These are phyloP conservation scores for Alternaria brassicicola DNA, from an alignment of 2,329 filamentous ascomycete genomes.

Conservation along the genomic window DNA sequence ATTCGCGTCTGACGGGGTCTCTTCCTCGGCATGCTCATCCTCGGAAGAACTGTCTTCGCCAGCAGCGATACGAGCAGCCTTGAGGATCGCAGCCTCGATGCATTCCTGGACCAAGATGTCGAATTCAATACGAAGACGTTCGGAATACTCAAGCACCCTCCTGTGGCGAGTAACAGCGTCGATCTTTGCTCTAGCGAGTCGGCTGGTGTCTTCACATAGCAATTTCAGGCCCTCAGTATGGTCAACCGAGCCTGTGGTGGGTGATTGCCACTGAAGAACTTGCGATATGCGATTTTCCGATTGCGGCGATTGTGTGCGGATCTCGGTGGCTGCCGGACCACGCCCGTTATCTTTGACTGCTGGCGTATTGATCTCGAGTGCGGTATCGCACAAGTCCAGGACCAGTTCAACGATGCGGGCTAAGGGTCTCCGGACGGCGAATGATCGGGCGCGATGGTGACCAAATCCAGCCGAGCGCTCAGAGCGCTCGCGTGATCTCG, in stretches of 20 bases:
- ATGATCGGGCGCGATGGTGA: conserved; percentile 83
- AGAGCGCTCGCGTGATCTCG: conserved; percentile 72
- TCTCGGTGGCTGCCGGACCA: conserved; percentile 70
- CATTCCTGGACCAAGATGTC: conserved; percentile 93
- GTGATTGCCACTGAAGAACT: conserved; percentile 95
- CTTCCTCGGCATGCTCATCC: conserved; percentile 50
- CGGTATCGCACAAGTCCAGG: conserved; percentile 93
- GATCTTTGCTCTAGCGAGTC: conserved; percentile 82
- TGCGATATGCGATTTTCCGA: conserved; percentile 95
- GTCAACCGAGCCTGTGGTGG: conserved; percentile 86
- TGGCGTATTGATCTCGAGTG: conserved; percentile 91
- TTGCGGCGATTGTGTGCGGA: conserved; percentile 92
- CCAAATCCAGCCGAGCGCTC: conserved; percentile 73
- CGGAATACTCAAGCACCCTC: conserved; percentile 92
- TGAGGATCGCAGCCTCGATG: conserved; percentile 87
- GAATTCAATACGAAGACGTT: conserved; percentile 93
- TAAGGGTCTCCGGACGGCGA: conserved; percentile 87
- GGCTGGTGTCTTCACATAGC: conserved; percentile 89
- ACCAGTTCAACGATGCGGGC: conserved; percentile 93
- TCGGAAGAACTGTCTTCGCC: conserved; percentile 82
- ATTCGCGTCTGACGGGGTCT: conserved; percentile 54
- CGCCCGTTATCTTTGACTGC: conserved; percentile 81
- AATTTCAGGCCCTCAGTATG: conserved; percentile 89
- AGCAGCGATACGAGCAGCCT: conserved; percentile 85
- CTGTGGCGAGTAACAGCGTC: conserved; percentile 92